Evolutionary conservation across 495 filamentous ascomycete species (phyloP), one percentile per base, ranked within the genome.

Genomic region (Tirmania nivea): DNA sequence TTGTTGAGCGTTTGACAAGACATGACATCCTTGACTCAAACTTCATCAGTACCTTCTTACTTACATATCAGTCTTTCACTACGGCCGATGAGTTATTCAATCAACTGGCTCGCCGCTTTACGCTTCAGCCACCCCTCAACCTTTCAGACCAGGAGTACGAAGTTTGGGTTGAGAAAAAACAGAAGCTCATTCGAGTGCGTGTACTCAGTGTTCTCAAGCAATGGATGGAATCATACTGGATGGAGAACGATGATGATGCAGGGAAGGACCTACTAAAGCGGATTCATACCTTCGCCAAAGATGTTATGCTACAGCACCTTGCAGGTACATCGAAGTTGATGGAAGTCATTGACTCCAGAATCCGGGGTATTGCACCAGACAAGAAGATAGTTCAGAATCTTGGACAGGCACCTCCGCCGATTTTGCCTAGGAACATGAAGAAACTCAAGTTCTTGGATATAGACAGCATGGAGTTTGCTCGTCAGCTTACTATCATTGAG

Each of bases 371-470:
- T 62, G 90, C 96, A 53, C 80, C 78, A 7, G 81, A 82, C n/a
- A 78, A 78, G 12, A 93, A 90, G 61, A 77, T 83, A 50, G 80
- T 96, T 39, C 81, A 83, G 35, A 95, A 87, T 8, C 74, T 89
- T 58, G 84, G 75, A 63, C 77, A 84, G 34, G 77, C 82, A 1
- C 90, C 90, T 9, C 70, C 81, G 48, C 86, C 90, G 10, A 95
- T 96, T 59, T 78, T 95, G 63, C 90, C 90, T 0, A 95, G 94
- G 76, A 94, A 94, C 67, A 94, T 96, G 86, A 95, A 90, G 78
- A 96, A 94, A 66, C 78, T 97, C 57, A 97, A 95, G 68, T 96
- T 97, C 69, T 73, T 96, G 51, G 92, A 97, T 64, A 95, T 97
- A 54, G 90, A 97, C 63, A 79, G 84, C 11, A 83, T 81, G 1